phyloP scores from a whole-genome alignment of 1,284 basidiomycete species.

The Coniferiporia weirii region DNA sequence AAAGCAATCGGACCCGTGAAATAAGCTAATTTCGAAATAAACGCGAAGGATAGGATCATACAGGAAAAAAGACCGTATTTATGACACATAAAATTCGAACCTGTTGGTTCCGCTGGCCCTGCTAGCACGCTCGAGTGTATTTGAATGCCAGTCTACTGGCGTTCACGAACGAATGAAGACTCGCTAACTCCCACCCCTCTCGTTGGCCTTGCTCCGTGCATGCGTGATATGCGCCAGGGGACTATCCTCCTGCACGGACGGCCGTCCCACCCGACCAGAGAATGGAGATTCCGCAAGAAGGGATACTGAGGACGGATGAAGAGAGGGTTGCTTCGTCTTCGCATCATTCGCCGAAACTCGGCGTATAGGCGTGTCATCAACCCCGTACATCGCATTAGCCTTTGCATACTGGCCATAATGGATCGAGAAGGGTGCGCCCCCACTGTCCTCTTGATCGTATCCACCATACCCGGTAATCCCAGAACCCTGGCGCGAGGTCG shows the following conservation, averaged over 20 bases:
- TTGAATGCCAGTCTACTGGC: no score
- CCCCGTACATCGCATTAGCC: conserved; percentile 8
- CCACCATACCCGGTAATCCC: neutral
- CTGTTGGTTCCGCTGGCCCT: no score
- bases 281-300: neutral
- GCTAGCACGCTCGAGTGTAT: no score
- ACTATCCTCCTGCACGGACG: neutral
- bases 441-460: neutral
- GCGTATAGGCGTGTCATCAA: conserved; percentile 17
- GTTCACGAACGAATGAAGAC: no score
- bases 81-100: no score
- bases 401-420: neutral
- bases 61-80: no score
- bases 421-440: neutral
- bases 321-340: neutral
- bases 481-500: neutral
- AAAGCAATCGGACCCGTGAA: no score
- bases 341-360: conserved; percentile 6
- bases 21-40: no score
- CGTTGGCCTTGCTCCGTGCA: neutral
- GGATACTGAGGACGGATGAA: neutral
- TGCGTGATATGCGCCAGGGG: neutral
- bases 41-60: no score
- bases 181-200: neutral
- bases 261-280: neutral